These are phyloP conservation scores for Suhomyces ambrosiae DNA, from an alignment of 1,139 yeast genomes.

Conservation along the genomic window DNA sequence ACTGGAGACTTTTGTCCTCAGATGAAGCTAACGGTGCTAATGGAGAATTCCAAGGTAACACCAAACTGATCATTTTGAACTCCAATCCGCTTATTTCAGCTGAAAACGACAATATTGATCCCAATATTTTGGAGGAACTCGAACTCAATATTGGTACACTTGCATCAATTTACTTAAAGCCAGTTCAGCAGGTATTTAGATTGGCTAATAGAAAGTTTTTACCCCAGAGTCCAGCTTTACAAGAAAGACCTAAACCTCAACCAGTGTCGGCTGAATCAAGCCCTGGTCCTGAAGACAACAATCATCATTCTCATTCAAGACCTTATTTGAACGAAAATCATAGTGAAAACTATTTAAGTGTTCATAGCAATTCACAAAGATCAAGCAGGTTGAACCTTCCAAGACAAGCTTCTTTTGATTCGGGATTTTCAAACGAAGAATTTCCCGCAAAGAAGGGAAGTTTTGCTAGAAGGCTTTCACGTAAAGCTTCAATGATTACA, in stretches of 20 bases:
- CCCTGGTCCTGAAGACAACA: conserved; percentile 4
- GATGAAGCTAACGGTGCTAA: conserved; percentile 29
- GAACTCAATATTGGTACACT: conserved; percentile 81
- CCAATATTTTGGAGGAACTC: conserved; percentile 71
- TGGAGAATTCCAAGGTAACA: conserved; percentile 40
- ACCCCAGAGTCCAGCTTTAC: conserved; percentile 66
- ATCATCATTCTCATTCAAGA: conserved; percentile 5
- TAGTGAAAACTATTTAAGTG: conserved; percentile 6
- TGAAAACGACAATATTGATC: conserved; percentile 73
- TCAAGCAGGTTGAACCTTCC: conserved; percentile 13
- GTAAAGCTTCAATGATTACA: conserved; percentile 37
- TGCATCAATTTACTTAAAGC: conserved; percentile 83
- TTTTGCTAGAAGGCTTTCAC: conserved; percentile 32
- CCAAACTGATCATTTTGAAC: conserved; percentile 61
- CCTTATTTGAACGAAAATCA: conserved; percentile 3
- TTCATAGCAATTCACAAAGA: conserved; percentile 13
- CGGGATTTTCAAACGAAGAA: conserved; percentile 16
- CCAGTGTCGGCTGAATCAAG: conserved; percentile 2
- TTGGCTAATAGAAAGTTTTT: conserved; percentile 58
- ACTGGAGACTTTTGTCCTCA: conserved; percentile 76
- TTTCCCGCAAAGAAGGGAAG: conserved; percentile 23
- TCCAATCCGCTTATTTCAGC: conserved; percentile 64
- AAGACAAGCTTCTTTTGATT: conserved; percentile 19
- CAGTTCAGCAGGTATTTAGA: conserved; percentile 78
- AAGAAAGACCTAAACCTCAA: conserved; percentile 20